Conservation (phyloP, 2,329 filamentous ascomycete genomes). For the Trichoderma sp. region DNA sequence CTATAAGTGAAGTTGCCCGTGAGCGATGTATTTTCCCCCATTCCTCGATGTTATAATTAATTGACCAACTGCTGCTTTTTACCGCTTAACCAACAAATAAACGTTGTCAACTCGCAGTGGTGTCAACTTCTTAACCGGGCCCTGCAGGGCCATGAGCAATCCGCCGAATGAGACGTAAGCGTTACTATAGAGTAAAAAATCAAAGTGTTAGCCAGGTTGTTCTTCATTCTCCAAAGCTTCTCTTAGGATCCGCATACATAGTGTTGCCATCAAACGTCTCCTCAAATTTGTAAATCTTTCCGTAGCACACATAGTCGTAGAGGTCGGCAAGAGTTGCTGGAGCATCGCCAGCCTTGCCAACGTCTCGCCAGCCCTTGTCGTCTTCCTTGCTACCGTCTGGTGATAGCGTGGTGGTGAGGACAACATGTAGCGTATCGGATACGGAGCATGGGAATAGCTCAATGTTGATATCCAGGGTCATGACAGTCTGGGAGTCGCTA, state of each 20-base stretch:
- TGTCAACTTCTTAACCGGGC: constrained; percentile 93
- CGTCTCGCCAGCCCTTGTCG: constrained; percentile 77
- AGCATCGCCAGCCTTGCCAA: constrained; percentile 51
- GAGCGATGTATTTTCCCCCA: not conserved
- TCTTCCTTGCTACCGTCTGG: constrained; percentile 82
- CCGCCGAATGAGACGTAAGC: constrained; percentile 94
- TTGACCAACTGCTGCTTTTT: not conserved
- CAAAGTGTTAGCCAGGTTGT: not conserved
- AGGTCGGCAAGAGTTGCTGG: constrained; percentile 69
- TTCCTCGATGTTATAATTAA: not conserved
- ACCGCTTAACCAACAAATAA: constrained; percentile 84
- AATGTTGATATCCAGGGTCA: constrained; percentile 89
- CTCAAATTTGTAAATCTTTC: constrained; percentile 86
- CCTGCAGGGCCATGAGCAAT: constrained; percentile 83
- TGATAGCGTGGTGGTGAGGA: constrained; percentile 80
- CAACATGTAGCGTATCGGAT: constrained; percentile 75
- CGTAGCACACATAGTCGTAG: constrained; percentile 85
- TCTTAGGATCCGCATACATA: constrained; percentile 58
- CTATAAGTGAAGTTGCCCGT: not conserved
- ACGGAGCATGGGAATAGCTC: constrained; percentile 79
- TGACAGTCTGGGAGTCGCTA: constrained; percentile 68
- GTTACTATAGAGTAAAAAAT: constrained; percentile 57
- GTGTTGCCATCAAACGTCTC: constrained; percentile 75
- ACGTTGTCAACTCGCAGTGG: constrained; percentile 89
- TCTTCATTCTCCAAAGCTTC: not conserved